Evolutionary conservation across 2,329 filamentous ascomycete species (phyloP).

Genomic region (Aspergillus sp.): DNA sequence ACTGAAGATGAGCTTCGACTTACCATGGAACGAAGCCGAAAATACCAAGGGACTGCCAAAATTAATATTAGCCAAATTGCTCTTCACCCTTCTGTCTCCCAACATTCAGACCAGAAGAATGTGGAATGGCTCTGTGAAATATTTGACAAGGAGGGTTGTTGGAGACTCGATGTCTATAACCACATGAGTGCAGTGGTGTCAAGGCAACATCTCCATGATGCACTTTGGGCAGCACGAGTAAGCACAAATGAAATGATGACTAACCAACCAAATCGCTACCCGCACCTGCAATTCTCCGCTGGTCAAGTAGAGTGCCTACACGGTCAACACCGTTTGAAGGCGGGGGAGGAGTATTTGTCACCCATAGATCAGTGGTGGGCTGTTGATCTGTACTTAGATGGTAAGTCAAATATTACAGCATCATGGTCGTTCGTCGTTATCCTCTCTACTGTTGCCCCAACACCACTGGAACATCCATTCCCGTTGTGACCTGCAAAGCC

Average conservation of each 20-base stretch:
- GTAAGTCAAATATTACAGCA: no score
- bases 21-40: conserved; percentile 12
- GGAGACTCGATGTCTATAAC: conserved; percentile 19
- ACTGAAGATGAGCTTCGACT: conserved; percentile 11
- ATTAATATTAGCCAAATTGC: conserved; percentile 17
- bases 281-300: conserved; percentile 13
- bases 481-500: no score
- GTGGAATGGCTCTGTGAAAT: conserved; percentile 13
- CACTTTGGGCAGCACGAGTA: no score
- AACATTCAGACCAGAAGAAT: conserved; percentile 14
- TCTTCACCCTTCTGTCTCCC: conserved; percentile 10
- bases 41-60: conserved; percentile 18
- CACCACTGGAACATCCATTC: no score
- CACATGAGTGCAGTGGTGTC: conserved; percentile 24
- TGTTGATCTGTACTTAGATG: no score
- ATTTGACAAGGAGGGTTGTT: conserved; percentile 16
- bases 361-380: no score
- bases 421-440: no score
- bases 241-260: no score
- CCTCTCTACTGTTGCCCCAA: no score
- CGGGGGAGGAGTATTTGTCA: no score
- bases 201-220: conserved; percentile 12
- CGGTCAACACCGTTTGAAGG: no score
- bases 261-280: no score
- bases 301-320: conserved; percentile 10